Evolutionary conservation across 257 asterid species (phyloP), one percentile per base, ranked within the genome.

Genomic region (Lycium barbarum): DNA sequence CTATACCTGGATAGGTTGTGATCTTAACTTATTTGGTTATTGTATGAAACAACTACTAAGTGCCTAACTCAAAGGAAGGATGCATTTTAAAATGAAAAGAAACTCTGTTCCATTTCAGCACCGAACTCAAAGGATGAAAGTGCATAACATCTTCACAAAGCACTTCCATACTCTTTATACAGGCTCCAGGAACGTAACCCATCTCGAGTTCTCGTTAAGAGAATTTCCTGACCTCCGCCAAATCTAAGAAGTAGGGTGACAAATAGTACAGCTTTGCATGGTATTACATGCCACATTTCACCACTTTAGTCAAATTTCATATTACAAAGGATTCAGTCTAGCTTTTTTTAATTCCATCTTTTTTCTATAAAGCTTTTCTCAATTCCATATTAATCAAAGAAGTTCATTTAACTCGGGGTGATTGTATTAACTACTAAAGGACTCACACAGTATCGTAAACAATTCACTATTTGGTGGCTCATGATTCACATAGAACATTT

Each of bases 401-500:
- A 45, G 35, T 45, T 45, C 58, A 45, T n/a, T 10, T n/a, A 72
- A n/a, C 80, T 73, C 0, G 6, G 40, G 59, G 35, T 1, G 20
- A 20, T 20, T 20, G 36, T 17, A 73, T 20, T 13, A n/a, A 47
- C 59, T 10, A 47, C 18, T 45, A 47, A 47, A 49, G 22, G 59
- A 74, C 22, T 12, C 22, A 0, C 3, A 73, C 45, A 22, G 62
- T 13, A 49, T 51, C n/a, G 0, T 73, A 33, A 47, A 45, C 57
- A 0, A 0, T 74, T 51, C 62, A 26, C 51, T 74, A 74, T 7
- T 74, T 13, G 20, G 62, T 26, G 12, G 43, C 8, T 74, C 81
- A 22, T 74, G 43, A 49, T 74, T 74, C 45, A 71, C 58, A 67
- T 17, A 38, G 49, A 35, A 79, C 33, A 87, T 55, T 35, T 38